phyloP scores from a whole-genome alignment of 1,284 basidiomycete genomes.

The Cystobasidiaceae sp. region DNA sequence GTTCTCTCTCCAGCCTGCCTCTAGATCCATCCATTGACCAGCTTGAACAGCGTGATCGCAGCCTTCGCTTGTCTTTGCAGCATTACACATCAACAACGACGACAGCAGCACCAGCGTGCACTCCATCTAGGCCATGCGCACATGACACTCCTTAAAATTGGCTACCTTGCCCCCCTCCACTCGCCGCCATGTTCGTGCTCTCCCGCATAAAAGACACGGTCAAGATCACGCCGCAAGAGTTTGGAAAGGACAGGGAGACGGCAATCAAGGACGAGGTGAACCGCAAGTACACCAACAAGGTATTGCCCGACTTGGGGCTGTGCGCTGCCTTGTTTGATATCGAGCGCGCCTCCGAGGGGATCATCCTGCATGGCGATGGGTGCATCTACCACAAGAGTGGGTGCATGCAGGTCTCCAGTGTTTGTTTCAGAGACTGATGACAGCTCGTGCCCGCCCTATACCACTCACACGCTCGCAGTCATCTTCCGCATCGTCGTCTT shows the following conservation, averaged over 20 bases:
- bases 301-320: slow-evolving; percentile 87
- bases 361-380: slow-evolving; percentile 89
- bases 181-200: not conserved
- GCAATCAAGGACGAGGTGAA: slow-evolving; percentile 74
- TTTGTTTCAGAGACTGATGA: no score
- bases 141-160: not conserved
- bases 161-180: no score
- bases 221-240: slow-evolving; percentile 67
- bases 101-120: not conserved
- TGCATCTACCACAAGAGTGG: slow-evolving; percentile 87
- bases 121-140: not conserved
- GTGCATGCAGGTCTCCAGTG: no score
- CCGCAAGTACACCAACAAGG: slow-evolving; percentile 85
- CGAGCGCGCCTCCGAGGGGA: slow-evolving; percentile 78
- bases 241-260: slow-evolving; percentile 63
- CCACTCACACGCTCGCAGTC: slow-evolving; percentile 53
- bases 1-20: no score
- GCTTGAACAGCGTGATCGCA: no score
- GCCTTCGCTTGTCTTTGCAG: no score
- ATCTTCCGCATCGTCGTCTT: slow-evolving; percentile 86
- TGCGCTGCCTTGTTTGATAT: slow-evolving; percentile 86
- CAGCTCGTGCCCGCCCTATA: no score
- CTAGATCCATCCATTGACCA: no score
- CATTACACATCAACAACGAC: not conserved
- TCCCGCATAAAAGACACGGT: slow-evolving; percentile 61